A percentile compares a stretch with the other conserved stretches of the same genome.
These are phyloP conservation scores for Sphenostylis stenocarpa DNA, from an alignment of 306 rosid genomes.

Conservation along the genomic window DNA sequence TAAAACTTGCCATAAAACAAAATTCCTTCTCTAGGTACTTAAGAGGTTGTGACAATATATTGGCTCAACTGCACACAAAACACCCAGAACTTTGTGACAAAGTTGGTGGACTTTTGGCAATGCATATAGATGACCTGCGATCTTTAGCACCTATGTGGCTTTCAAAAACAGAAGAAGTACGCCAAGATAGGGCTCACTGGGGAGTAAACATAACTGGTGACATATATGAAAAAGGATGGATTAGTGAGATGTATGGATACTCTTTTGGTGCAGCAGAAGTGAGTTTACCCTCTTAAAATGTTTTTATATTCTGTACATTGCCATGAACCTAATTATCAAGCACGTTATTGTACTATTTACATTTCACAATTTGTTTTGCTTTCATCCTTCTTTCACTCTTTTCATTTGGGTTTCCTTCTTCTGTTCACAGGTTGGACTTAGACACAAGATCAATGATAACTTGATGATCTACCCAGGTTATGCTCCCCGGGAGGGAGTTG, in stretches of 20 bases:
- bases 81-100: conserved; percentile 84
- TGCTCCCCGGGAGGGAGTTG: conserved; percentile 56
- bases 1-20: conserved; percentile 22
- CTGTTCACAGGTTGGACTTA: conserved; percentile 77
- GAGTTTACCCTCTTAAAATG: conserved; percentile 32
- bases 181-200: conserved; percentile 89
- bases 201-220: conserved; percentile 85
- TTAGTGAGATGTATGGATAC: conserved; percentile 97
- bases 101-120: conserved; percentile 89
- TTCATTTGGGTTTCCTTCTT: neutral
- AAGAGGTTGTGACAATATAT: conserved; percentile 79
- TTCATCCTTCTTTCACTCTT: neutral
- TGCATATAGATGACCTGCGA: conserved; percentile 92
- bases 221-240: conserved; percentile 84
- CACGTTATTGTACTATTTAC: conserved; percentile 1
- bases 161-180: conserved; percentile 90
- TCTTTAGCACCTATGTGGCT: conserved; percentile 92
- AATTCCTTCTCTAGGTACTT: conserved; percentile 57
- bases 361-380: neutral
- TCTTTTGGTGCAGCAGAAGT: conserved; percentile 97
- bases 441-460: conserved; percentile 85
- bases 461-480: conserved; percentile 95
- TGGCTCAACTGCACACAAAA: conserved; percentile 79
- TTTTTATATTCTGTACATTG: neutral
- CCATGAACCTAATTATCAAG: neutral